A percentile compares a stretch with the other conserved stretches of the same genome.
These are phyloP conservation scores for Xylaria sp. DNA, from an alignment of 2,329 filamentous ascomycete genomes.

Conservation along the genomic window DNA sequence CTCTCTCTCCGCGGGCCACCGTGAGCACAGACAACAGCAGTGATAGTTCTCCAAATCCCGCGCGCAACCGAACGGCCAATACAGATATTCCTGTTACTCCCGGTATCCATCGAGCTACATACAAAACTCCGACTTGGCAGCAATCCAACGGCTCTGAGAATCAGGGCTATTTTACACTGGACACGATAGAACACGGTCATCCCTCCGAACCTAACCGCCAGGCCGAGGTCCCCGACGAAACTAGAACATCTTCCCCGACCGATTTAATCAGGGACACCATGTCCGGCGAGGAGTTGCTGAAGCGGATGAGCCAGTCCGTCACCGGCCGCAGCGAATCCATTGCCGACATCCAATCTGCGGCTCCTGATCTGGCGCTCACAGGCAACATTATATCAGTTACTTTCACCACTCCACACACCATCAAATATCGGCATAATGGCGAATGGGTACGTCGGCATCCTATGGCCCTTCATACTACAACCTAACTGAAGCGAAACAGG, in stretches of 20 bases:
- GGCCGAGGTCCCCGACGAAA: constrained; percentile 36
- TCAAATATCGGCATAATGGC: constrained; percentile 66
- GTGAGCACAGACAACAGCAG: neutral
- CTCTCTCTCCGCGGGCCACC: constrained; percentile 32
- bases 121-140: constrained; percentile 42
- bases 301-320: constrained; percentile 55
- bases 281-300: constrained; percentile 55
- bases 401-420: constrained; percentile 69
- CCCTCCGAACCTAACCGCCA: constrained; percentile 38
- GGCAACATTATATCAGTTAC: constrained; percentile 75
- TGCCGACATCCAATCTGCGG: constrained; percentile 64
- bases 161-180: constrained; percentile 49
- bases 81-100: constrained; percentile 55
- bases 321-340: constrained; percentile 63
- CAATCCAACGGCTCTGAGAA: constrained; percentile 37
- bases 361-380: constrained; percentile 67
- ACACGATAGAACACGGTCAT: constrained; percentile 42
- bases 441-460: constrained; percentile 66
- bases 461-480: neutral
- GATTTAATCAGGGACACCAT: constrained; percentile 47
- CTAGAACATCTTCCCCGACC: constrained; percentile 37
- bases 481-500: constrained; percentile 57
- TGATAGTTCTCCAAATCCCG: constrained; percentile 42
- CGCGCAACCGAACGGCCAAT: constrained; percentile 50
- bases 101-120: constrained; percentile 50